Evolutionary conservation across 495 filamentous ascomycete species (phyloP).

Genomic region (Xylaria palmicola): DNA sequence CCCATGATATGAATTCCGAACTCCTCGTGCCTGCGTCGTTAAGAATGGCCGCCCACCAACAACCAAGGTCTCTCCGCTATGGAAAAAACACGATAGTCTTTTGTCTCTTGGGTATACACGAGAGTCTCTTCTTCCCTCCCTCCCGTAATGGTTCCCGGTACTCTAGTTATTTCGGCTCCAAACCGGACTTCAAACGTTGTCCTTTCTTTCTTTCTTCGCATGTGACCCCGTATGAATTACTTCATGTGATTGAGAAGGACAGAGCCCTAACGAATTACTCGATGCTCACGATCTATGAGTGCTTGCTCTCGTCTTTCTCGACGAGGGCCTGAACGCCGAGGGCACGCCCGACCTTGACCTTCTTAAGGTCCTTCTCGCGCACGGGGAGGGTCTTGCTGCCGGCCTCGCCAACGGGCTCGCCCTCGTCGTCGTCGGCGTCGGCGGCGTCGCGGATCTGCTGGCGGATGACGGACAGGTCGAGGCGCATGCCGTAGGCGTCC

Average conservation of each 20-base stretch:
- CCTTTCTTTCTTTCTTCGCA: not conserved
- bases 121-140: not conserved
- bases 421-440: conserved; percentile 47
- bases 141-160: too few species aligned
- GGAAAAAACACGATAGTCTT: too few species aligned
- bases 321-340: conserved; percentile 84
- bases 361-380: conserved; percentile 39
- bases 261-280: too few species aligned
- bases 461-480: conserved; percentile 68
- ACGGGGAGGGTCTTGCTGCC: conserved; percentile 31
- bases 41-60: too few species aligned
- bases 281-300: conserved; percentile 21
- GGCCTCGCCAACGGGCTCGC: conserved; percentile 45
- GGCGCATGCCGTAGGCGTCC: conserved; percentile 91
- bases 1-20: too few species aligned
- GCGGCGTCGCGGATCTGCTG: conserved; percentile 46
- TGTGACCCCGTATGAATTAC: not conserved
- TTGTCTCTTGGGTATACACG: too few species aligned
- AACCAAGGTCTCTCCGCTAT: too few species aligned
- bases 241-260: not conserved
- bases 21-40: too few species aligned
- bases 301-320: conserved; percentile 70
- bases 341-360: conserved; percentile 76
- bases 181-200: too few species aligned
- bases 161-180: too few species aligned